Evolutionary conservation across 495 filamentous ascomycete genomes (phyloP).

Genomic region (Penicillium manginii): DNA sequence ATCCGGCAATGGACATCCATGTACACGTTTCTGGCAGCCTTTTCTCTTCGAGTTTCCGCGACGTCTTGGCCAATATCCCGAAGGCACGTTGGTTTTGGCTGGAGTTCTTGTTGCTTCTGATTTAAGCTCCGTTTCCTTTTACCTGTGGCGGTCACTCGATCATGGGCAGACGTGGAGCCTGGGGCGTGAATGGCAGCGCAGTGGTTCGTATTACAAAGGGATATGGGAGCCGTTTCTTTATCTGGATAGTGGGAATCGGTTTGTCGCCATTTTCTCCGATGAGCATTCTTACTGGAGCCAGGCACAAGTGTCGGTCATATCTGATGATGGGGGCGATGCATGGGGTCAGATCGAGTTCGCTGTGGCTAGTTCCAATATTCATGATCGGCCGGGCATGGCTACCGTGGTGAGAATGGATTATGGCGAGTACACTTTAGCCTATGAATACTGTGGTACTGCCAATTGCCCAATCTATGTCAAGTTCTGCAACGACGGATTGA

Average conservation of each 20-base stretch:
- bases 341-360: not conserved
- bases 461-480: constrained; percentile 4
- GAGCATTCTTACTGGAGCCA: constrained; percentile 1
- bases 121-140: not conserved
- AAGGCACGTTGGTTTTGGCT: constrained; percentile 1
- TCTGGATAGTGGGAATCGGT: not conserved
- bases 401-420: constrained; percentile 8
- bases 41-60: constrained; percentile 12
- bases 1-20: not conserved
- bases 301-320: not conserved
- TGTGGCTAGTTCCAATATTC: not conserved
- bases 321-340: not conserved
- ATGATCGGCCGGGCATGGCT: constrained; percentile 5
- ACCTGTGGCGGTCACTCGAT: constrained; percentile 1
- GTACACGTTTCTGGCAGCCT: constrained; percentile 7
- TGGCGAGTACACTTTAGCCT: constrained; percentile 6
- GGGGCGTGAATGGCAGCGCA: not conserved
- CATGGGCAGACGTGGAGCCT: constrained; percentile 4
- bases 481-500: not conserved
- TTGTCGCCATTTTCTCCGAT: constrained; percentile 7
- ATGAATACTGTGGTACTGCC: not conserved
- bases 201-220: not conserved
- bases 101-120: not conserved
- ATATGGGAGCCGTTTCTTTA: constrained; percentile 9
- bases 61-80: constrained; percentile 1